Evolutionary conservation across 345 rosid genomes (phyloP), one percentile per base, ranked within the genome.

Genomic region (Eucalyptus curtisii): DNA sequence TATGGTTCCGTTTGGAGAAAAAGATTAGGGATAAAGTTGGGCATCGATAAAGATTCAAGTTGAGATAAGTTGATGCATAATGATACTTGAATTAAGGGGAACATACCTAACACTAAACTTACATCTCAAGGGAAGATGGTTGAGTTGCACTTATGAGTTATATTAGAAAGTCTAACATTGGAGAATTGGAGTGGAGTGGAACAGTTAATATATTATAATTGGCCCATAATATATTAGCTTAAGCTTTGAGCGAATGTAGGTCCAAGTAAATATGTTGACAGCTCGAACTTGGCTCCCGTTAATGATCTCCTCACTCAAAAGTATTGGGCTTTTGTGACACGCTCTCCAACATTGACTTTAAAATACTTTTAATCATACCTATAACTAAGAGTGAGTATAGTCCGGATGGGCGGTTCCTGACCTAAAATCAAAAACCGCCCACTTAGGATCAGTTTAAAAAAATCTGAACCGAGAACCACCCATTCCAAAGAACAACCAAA

Each of bases 21-120:
- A 24, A 57, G 14, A 27, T 5, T 1, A 57, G 13, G 14, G n/a
- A 25, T 25, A 11, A 57, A 57, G 64, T 25, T 57, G n/a, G n/a
- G 13, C 1, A 0, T 57, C 0, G 2, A 24, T 57, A 52, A 52
- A 0, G 55, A 52, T 52, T 1, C 55, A 52, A 52, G 24, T 19
- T 0, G 24, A 52, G 24, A 52, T 52, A 52, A 52, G n/a, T 25
- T 57, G 64, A 57, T 57, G 3, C 64, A 57, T 24, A 57, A 25
- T 25, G 7, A 57, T 57, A 57, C 6, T 4, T 57, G 7, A 11
- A 57, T 57, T 10, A 57, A 57, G 0, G 64, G 14, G 14, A 57
- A 57, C 13, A 57, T 5, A 57, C 64, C 64, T 4, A 25, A 57
- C 30, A 57, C n/a, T 57, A 57, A 57, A 27, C 64, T 57, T 27